phyloP scores from a whole-genome alignment of 75 land plant genomes.

The Pseudotsuga menziesii region DNA sequence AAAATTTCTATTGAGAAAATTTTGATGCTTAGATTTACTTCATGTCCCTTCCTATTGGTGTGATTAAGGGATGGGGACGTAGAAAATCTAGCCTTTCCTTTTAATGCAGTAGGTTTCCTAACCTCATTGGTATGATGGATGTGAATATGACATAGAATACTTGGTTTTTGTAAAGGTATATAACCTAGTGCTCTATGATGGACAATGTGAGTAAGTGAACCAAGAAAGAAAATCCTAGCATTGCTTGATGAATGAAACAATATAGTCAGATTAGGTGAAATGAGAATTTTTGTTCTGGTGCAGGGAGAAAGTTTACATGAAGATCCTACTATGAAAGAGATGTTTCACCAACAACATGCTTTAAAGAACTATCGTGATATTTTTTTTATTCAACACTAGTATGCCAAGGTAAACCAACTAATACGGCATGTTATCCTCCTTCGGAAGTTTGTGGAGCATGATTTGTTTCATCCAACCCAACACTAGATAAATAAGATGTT shows the following conservation, averaged over 20 bases:
- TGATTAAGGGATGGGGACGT: too few species aligned
- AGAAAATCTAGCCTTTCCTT: too few species aligned
- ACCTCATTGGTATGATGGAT: too few species aligned
- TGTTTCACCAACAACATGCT: not conserved
- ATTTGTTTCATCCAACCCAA: slow-evolving; percentile 14
- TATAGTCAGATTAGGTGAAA: slow-evolving; percentile 33
- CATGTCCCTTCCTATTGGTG: too few species aligned
- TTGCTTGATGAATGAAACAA: slow-evolving; percentile 15
- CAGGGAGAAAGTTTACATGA: slow-evolving; percentile 6
- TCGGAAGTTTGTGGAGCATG: not conserved
- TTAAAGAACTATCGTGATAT: not conserved
- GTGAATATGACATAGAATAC: too few species aligned
- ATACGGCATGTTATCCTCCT: not conserved
- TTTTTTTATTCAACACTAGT: not conserved
- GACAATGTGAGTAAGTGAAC: slow-evolving; percentile 94
- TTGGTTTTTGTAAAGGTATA: slow-evolving; percentile 47
- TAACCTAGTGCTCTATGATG: slow-evolving; percentile 95
- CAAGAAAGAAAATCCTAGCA: slow-evolving; percentile 71
- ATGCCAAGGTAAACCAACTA: not conserved
- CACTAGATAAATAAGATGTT: slow-evolving; percentile 5
- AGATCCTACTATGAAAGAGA: not conserved
- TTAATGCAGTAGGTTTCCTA: too few species aligned
- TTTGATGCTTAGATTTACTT: too few species aligned
- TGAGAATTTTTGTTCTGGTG: slow-evolving; percentile 39
- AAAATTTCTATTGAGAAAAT: too few species aligned